Base-by-base conservation (phyloP, 2,329 filamentous ascomycete genomes). In the Epichloe glyceriae region DNA sequence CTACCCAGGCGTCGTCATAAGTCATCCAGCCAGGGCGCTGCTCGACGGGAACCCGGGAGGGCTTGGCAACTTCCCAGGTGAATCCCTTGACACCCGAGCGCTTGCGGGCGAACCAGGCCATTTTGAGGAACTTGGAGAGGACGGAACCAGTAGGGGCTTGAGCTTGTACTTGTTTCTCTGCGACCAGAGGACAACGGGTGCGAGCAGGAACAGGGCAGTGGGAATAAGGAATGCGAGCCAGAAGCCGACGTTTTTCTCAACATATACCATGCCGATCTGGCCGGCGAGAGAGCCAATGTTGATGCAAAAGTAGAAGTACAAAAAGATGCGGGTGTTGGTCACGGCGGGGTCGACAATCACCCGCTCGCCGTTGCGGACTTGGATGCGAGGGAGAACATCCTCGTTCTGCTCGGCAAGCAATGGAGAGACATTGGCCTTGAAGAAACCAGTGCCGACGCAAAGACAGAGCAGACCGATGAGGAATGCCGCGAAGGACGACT, bases 1-100 rank as follows among this genome's bases (percentile, higher is more conserved):
- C 85, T 35, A 91, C 86, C 85, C 86, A 91, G 49, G 79, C 79
- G 57, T 91, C 87, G 55, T 91, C 86, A 58, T 88, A 89, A 0
- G 82, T 85, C 83, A 90, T 89, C 85, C 85, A 90, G 0, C 50
- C 40, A 0, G 85, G 85, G 50, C 81, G 80, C 55, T 73, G 63
- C 1, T 64, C 65, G 38, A 74, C 68, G 10, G 75, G 68, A 5
- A 87, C 72, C 37, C 72, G 70, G 62, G 80, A 85, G 3, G 85
- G 85, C 68, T 86, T 86, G 53, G 80, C 79, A 4, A 71, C 62
- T 26, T 87, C 79, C 80, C 84, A 88, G 67, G 86, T 67, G 42
- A 80, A 67, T 2, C 79, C 80, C 64, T 78, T 80, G 63, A 84
- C 83, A 52, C 78, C 81, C 47, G 77, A 76, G 37, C 76, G 79